These are phyloP conservation scores for Sporothrix variecibatus DNA, from an alignment of 2,329 filamentous ascomycete genomes.

Conservation along the genomic window DNA sequence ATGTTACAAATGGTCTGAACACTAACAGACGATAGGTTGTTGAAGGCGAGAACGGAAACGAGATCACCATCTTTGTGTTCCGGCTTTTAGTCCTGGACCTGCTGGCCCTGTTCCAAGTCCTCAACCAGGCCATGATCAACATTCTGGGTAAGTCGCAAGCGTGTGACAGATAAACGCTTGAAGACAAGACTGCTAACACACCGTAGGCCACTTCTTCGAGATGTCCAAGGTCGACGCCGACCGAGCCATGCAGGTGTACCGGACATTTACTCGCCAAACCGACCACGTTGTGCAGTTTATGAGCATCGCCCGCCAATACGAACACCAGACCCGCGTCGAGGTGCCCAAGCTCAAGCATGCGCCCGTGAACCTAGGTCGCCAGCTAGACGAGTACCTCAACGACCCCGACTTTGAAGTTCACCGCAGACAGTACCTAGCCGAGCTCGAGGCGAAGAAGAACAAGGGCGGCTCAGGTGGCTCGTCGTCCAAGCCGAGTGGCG, in stretches of 20 bases:
- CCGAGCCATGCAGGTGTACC: constrained; percentile 87
- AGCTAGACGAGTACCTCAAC: constrained; percentile 90
- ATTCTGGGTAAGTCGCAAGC: constrained; percentile 72
- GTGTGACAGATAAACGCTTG: neutral
- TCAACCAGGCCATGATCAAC: constrained; percentile 97
- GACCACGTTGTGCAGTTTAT: constrained; percentile 91
- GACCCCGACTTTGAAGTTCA: constrained; percentile 96
- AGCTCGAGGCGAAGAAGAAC: constrained; percentile 69
- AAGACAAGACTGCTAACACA: neutral
- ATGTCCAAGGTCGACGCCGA: constrained; percentile 95
- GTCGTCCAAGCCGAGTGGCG: constrained; percentile 37
- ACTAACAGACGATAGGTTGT: constrained; percentile 58
- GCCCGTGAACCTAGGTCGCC: constrained; percentile 83
- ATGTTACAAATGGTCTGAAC: neutral
- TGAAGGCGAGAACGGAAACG: constrained; percentile 86
- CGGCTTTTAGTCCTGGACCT: constrained; percentile 88
- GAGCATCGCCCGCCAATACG: constrained; percentile 81
- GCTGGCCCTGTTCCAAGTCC: constrained; percentile 84
- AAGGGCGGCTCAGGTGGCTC: constrained; percentile 46
- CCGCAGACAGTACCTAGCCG: constrained; percentile 84
- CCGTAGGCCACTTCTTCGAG: constrained; percentile 89
- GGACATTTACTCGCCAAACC: constrained; percentile 87
- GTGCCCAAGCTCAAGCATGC: constrained; percentile 98
- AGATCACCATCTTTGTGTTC: constrained; percentile 94
- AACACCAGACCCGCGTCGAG: constrained; percentile 87